Evolutionary conservation across 768 basidiomycete genomes (phyloP), one percentile per base, ranked within the genome.

Genomic region (Baorangia bicolor): DNA sequence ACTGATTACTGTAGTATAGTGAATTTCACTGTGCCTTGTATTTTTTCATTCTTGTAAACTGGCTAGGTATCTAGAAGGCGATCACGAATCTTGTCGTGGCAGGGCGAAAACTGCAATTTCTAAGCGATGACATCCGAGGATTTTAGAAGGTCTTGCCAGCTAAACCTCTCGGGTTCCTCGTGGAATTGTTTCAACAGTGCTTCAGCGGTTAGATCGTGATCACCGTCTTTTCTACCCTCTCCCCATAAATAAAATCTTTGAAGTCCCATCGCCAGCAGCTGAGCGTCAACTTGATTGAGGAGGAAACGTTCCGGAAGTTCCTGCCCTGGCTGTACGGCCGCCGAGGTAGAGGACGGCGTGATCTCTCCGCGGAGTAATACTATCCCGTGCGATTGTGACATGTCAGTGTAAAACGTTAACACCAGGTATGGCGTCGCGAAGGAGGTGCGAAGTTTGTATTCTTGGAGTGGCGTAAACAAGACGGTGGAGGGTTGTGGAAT

Each of bases 311-410:
- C 51, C 9, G 46, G 13, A 16, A 23, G 35, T 33, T 59, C 62
- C 38, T 57, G 51, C 53, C 74, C 77, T 44, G 78, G 73, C 11
- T 56, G 69, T 14, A 63, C 64, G n/a, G 70, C 66, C 30, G 70
- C 72, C 28, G 66, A 61, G 18, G 77, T 70, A 14, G 83, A 71
- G 2, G 85, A 79, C 1, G 91, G 86, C 0, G 93, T 93, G 56
- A 98, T 86, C 73, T 98, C 95, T 21, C 96, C 97, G 18, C 94
- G 80, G 72, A 98, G 77, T 5, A 99, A 82, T 3, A 98, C 92
- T 42, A 90, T 69, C 12, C 84, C 86, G 64, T 98, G 93, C 5
- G 89, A 85, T 27, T 80, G 71, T 2, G 86, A 83, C 6, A 99
- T 75, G 64, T 98, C 95, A 47, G 95, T 88, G 72, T 98, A 98